Evolutionary conservation across 495 filamentous ascomycete species (phyloP), one percentile per base, ranked within the genome.

Genomic region (Trichoderma gamsii): DNA sequence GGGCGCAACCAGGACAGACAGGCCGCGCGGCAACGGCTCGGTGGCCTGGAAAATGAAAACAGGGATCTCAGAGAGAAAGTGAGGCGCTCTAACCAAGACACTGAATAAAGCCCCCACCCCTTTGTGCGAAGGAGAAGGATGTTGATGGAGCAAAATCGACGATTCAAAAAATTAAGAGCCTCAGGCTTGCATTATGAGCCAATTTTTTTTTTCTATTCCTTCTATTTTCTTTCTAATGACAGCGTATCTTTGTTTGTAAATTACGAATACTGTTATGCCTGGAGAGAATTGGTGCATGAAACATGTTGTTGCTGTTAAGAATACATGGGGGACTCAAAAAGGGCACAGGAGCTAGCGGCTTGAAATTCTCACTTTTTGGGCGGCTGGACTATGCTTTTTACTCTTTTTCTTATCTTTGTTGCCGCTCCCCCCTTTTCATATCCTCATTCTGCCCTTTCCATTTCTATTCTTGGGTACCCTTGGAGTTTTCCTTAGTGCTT

Each of bases 1-100:
- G 93, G 87, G n/a, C 81, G 96, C 46, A 74, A 93, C 32, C 76
- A 95, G 59, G 95, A 99, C 79, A 86, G 94, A 25, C 88, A 81
- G 35, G 92, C 90, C 49, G 95, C 95, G 44, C 82, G 90, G 69
- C 89, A 91, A 81, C 82, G 95, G 71, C 82, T 99, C 29, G 90
- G 93, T 71, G 91, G 97, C 74, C 91, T 89, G 38, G 86, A 89
- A 75, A 82, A 83, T 15, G 91, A 95, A 79, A 94, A 92, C 73
- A 83, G 87, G 71, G 86, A 88, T 73, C 79, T 97, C 69, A 83
- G 86, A 70, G 83, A 79, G 66, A 84, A 89, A 77, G 73, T 97
- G 46, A 89, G 90, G 65, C 65, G 65, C 27, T 41, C 41, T n/a
- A 65, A 65, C 63, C 18, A 25, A 13, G 63, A 65, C 27, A 21